phyloP scores from a whole-genome alignment of 2,329 filamentous ascomycete species.

The Xylariaceae sp. region DNA sequence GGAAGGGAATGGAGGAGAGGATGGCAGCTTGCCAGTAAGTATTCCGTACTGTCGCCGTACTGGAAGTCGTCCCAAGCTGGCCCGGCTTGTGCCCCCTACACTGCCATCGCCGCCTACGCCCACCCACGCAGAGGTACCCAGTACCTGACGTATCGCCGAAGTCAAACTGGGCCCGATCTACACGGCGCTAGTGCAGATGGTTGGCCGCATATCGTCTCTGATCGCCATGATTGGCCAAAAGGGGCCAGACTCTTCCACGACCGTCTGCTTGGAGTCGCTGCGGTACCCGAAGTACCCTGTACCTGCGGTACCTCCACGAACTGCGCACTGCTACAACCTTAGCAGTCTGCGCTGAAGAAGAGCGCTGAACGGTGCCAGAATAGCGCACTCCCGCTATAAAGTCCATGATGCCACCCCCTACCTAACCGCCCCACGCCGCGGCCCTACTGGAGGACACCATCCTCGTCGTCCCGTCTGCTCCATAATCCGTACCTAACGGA shows the following conservation, averaged over 20 bases:
- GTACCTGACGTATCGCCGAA: neutral
- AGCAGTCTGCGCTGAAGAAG: neutral
- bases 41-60: no score
- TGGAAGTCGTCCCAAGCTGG: no score
- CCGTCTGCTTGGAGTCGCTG: constrained; percentile 18
- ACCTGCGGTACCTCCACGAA: constrained; percentile 21
- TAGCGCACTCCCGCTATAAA: constrained; percentile 6
- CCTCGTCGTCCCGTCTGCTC: no score
- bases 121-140: no score
- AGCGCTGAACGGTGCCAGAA: constrained; percentile 26
- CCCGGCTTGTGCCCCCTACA: no score
- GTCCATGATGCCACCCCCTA: constrained; percentile 10
- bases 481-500: no score
- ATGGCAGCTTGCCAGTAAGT: no score
- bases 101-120: no score
- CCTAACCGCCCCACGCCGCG: constrained; percentile 23
- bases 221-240: neutral
- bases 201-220: neutral
- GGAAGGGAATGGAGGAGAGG: neutral
- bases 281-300: constrained; percentile 23
- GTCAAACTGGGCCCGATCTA: neutral
- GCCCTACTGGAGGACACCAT: constrained; percentile 17
- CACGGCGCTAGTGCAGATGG: neutral
- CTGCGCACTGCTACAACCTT: neutral
- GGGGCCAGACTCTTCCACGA: neutral